phyloP scores from a whole-genome alignment of 371 early-diverging fungal species.

The Rhizopus microsporus region DNA sequence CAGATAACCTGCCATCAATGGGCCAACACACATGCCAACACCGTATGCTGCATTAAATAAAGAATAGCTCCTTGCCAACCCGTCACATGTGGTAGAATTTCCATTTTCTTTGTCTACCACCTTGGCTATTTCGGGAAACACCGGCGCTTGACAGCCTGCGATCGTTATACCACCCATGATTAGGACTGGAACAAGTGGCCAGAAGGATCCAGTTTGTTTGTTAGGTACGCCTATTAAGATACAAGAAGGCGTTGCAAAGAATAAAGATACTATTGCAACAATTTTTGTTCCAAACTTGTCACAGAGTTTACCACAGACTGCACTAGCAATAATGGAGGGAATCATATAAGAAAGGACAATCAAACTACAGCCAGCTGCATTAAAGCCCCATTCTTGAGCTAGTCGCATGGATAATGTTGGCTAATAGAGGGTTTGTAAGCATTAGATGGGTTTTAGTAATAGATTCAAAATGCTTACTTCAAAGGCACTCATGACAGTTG shows the following conservation, averaged over 20 bases:
- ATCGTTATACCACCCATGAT: constrained; percentile 37
- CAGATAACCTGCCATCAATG: constrained; percentile 24
- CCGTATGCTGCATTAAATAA: constrained; percentile 50
- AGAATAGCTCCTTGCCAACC: constrained; percentile 43
- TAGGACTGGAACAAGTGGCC: constrained; percentile 34
- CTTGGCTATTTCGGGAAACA: constrained; percentile 45
- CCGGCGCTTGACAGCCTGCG: constrained; percentile 46
- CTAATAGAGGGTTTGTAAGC: constrained; percentile 20
- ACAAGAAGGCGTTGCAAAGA: constrained; percentile 30
- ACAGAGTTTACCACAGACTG: constrained; percentile 48
- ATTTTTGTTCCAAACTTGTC: constrained; percentile 44
- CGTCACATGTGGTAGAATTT: constrained; percentile 25
- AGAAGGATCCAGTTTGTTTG: constrained; percentile 29
- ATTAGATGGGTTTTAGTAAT: neutral
- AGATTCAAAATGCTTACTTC: constrained; percentile 31
- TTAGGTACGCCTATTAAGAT: constrained; percentile 38
- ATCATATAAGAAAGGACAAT: constrained; percentile 60
- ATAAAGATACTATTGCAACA: constrained; percentile 35
- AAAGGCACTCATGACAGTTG: constrained; percentile 44
- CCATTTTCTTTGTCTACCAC: constrained; percentile 39
- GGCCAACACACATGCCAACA: constrained; percentile 35
- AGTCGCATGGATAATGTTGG: constrained; percentile 61
- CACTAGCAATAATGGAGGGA: constrained; percentile 45
- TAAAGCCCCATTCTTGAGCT: constrained; percentile 53
- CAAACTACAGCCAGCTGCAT: constrained; percentile 57